Evolutionary conservation across 176 grass and related monocot species (phyloP), one percentile per base, ranked within the genome.

Genomic region (Bromus sterilis): DNA sequence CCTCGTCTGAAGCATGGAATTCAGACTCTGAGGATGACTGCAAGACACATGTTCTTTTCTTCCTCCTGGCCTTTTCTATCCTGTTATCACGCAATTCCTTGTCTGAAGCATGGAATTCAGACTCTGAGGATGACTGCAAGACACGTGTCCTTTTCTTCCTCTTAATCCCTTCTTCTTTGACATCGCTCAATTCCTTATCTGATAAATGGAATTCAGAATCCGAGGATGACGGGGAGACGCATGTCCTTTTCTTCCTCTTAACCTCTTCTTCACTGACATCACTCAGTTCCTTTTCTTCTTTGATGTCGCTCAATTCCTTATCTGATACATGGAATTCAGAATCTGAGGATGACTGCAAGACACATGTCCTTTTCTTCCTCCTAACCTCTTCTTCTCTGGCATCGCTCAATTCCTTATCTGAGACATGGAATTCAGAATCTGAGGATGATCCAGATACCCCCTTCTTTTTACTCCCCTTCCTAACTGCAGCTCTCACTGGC

Each of bases 171-270:
- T 49, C 16, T 60, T 34, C 85, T 69, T 13, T 64, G 37, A 71
- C 70, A 70, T 66, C 39, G 67, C 36, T 62, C 60, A 80, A 79
- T 78, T 93, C 89, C 78, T 89, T 86, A 73, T 90, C 91, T 14
- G 91, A 97, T 9, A 84, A 69, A 57, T 92, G 25, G 21, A 86
- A 97, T 68, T 97, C 94, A 46, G 86, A 93, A 63, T 97, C 91
- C 9, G 93, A 91, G 10, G 77, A 74, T 65, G 94, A 90, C 16
- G 90, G 82, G 14, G 31, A 90, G 18, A 16, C 39, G 23, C 42
- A 33, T 79, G 32, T 75, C 74, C 82, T 55, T 55, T 89, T 87
- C 64, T 81, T 96, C 65, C 8, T n/a, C 63, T 66, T 21, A 32
- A 66, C 62, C 63, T 35, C 63, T 66, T 57, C 75, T 25, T 66